Base-by-base conservation (phyloP, 768 basidiomycete genomes). In the Kwoniella mangroviensis region DNA sequence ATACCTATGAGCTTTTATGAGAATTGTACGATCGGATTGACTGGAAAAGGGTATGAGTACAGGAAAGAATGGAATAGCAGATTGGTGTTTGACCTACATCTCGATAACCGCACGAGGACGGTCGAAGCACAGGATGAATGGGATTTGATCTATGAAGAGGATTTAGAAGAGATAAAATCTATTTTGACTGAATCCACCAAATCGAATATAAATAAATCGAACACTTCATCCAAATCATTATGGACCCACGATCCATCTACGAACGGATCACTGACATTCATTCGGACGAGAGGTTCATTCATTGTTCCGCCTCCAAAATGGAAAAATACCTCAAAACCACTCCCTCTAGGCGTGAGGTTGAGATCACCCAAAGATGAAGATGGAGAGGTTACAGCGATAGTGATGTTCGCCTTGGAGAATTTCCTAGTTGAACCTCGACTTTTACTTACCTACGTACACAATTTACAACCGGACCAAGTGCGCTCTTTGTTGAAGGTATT, bases 401-500 rank as follows among this genome's bases (percentile, higher is more conserved):
- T 55, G 21, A 42, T 64, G 49, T 22, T 65, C 52, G 63, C 63
- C 10, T 24, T 65, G 19, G 34, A 42, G 9, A 53, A 52, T 41
- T 54, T n/a, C 53, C 63, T 53, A 17, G 40, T 65, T 24, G 40
- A 34, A 34, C 40, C 51, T n/a, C 49, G 51, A 22, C 34, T 65
- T 5, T 26, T 65, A 2, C 26, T 65, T 51, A 65, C 63, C 34
- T 54, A 65, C 53, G 19, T 65, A 7, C 63, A 65, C 41, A 55
- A 55, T 41, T 12, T 65, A 10, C 24, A 34, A 6, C 24, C 63
- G 9, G n/a, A 10, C 12, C 24, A 34, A 26, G 10, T 65, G 7
- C 6, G 21, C 19, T 65, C 63, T 13, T 22, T 65, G 4, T n/a
- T 65, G 11, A 19, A 15, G 21, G 13, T 52, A 4, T 54, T 65